Conservation (phyloP, 2,329 filamentous ascomycete genomes). For the Pseudocercospora cruenta region DNA sequence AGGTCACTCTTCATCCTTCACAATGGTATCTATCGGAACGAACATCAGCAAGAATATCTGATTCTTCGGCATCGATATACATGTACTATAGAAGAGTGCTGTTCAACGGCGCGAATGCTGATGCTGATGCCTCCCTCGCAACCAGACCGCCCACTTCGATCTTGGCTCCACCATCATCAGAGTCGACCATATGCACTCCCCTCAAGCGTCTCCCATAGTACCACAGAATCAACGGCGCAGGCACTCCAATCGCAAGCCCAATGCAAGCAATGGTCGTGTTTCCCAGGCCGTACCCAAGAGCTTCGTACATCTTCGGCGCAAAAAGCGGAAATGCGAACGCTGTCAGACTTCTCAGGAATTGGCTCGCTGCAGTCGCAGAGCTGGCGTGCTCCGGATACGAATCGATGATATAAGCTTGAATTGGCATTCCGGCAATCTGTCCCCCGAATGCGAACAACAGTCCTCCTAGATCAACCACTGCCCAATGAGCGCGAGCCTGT, state of each 20-base stretch:
- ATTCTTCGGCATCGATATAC: not conserved
- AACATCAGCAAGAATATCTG: too few species aligned
- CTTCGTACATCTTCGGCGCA: conserved; percentile 45
- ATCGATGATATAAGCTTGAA: conserved; percentile 49
- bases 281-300: conserved; percentile 44
- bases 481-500: conserved; percentile 44
- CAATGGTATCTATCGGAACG: too few species aligned
- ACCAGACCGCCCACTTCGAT: too few species aligned
- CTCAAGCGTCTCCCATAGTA: conserved; percentile 19
- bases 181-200: conserved; percentile 15
- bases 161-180: too few species aligned
- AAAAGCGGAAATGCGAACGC: conserved; percentile 57
- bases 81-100: not conserved
- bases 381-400: conserved; percentile 52
- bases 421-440: conserved; percentile 15
- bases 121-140: too few species aligned
- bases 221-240: conserved; percentile 20
- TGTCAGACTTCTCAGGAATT: conserved; percentile 50
- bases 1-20: too few species aligned
- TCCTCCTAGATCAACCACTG: conserved; percentile 34
- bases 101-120: too few species aligned
- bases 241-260: conserved; percentile 13
- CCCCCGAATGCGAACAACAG: conserved; percentile 23
- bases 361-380: conserved; percentile 52
- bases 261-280: conserved; percentile 32